Evolutionary conservation across 2,329 filamentous ascomycete species (phyloP).

Genomic region (Endoconidiophora laricicola): DNA sequence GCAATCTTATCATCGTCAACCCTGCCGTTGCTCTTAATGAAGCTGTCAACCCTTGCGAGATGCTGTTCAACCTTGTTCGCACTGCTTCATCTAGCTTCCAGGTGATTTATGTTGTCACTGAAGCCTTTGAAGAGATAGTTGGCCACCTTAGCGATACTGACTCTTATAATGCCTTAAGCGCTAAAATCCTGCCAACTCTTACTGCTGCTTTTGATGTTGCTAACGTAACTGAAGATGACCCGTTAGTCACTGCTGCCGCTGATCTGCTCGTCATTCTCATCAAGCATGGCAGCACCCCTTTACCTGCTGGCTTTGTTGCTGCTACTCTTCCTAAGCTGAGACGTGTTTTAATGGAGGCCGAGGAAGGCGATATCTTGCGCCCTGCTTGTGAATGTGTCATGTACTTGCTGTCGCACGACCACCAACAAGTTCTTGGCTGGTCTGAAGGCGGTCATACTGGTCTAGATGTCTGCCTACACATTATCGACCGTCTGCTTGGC

Average conservation of each 20-base stretch:
- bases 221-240: constrained; percentile 67
- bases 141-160: constrained; percentile 47
- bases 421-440: constrained; percentile 79
- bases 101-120: constrained; percentile 69
- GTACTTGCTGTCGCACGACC: constrained; percentile 78
- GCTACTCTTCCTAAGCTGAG: constrained; percentile 77
- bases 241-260: constrained; percentile 69
- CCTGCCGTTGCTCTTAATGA: constrained; percentile 55
- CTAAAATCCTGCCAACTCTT: constrained; percentile 73
- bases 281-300: constrained; percentile 66
- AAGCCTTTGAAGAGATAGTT: constrained; percentile 83
- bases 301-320: constrained; percentile 73
- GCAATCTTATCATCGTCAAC: constrained; percentile 68
- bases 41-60: constrained; percentile 57
- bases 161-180: constrained; percentile 61
- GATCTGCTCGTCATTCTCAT: constrained; percentile 70
- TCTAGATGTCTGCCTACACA: constrained; percentile 73
- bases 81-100: constrained; percentile 84
- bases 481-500: constrained; percentile 79
- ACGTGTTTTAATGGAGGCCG: constrained; percentile 62
- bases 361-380: constrained; percentile 77
- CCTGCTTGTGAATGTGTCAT: constrained; percentile 75
- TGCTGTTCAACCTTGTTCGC: constrained; percentile 78
- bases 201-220: constrained; percentile 82
- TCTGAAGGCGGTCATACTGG: constrained; percentile 62